Base-by-base conservation (phyloP, 345 rosid genomes). In the Boechera divaricarpa region DNA sequence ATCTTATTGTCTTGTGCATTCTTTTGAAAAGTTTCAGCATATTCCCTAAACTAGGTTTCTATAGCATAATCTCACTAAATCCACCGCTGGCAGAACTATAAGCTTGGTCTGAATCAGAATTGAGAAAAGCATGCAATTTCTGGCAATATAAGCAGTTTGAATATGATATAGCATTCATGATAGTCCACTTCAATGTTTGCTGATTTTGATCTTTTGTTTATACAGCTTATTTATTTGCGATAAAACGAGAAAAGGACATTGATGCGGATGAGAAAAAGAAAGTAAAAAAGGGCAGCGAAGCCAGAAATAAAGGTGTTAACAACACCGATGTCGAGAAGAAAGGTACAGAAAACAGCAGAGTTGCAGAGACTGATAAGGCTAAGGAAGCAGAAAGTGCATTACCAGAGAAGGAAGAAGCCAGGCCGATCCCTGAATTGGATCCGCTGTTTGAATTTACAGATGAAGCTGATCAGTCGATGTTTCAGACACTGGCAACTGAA, bases 141-240 rank as follows among this genome's bases (percentile, higher is more conserved):
- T 41, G 32, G 51, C 60, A 36, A 16, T 67, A 67, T 26, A 61
- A 62, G 65, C 11, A 53, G 60, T 47, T 77, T 63, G 76, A 7
- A 31, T 45, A 63, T 63, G 69, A 15, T 41, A 29, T 32, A 58
- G 26, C 54, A 59, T 38, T 47, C 52, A 24, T 45, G 67, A 39
- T 59, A 10, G 18, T 41, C 26, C 2, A 62, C 11, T 63, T 54
- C 36, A 70, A 41, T 63, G 66, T 45, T 62, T 77, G 66, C 58
- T 77, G 38, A 77, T n/a, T 10, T 45, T 55, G 8, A 12, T 10
- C 2, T 2, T 24, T 21, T 72, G 54, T 47, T 72, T 51, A 67
- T 56, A 83, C 89, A 93, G 98, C 91, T 53, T 93, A 82, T 41
- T 84, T 91, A 72, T 91, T 91, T 80, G 87, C 84, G 6, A 73